Base-by-base conservation (phyloP, 441 rosid genomes). In the Erysimum pusillum region DNA sequence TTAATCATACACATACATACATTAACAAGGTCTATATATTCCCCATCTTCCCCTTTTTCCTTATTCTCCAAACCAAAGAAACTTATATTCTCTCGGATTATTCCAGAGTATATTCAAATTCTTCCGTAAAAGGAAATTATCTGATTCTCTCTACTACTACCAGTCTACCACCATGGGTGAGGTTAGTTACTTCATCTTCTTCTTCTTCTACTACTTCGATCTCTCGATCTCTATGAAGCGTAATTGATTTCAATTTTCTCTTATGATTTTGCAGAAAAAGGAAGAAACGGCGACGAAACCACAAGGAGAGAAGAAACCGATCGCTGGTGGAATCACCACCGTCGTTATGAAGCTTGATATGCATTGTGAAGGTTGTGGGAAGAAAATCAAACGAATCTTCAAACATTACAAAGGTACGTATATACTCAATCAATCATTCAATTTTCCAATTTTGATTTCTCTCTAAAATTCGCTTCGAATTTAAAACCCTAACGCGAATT, bases 361-460 rank as follows among this genome's bases (percentile, higher is more conserved):
- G 88, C 98, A 91, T 86, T 95, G 99, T 39, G 89, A 91, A 63
- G 98, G 97, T 8, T 95, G 98, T 31, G 97, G 97, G 28, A 91
- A 90, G 86, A 91, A 91, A 81, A 78, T 95, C 80, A 85, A 63
- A 70, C 89, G 85, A 11, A 66, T 83, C 1, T 79, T 91, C 45
- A 90, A 73, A 20, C 82, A 80, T 46, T 66, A 74, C 34, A 87
- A 75, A 38, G 99, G 99, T 95, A 84, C 18, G 98, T 95, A 84
- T 51, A 2, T 15, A 3, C 17, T 7, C 9, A 46, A 46, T 2
- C 38, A 42, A 15, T 28, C 52, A 44, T 48, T 22, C 15, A 63
- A 9, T 46, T 25, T 7, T 15, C 46, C 9, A 7, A 18, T 4
- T 20, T 22, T 38, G 17, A 54, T 49, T 18, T 54, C 61, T 35